Base-by-base conservation (phyloP, 2,329 filamentous ascomycete genomes). In the Leptoxyphium fumago region DNA sequence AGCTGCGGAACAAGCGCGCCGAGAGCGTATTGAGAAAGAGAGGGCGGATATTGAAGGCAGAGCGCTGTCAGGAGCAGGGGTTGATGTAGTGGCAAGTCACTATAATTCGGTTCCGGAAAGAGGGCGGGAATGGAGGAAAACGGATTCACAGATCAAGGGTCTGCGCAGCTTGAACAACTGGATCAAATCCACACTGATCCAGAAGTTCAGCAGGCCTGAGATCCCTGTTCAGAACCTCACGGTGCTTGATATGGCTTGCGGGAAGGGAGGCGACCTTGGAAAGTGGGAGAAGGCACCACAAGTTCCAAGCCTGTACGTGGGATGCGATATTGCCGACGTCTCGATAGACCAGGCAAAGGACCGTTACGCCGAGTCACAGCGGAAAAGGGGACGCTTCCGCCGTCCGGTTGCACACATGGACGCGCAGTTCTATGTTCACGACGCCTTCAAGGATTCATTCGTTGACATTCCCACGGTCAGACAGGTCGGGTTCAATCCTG, bases 271-370 rank as follows among this genome's bases (percentile, higher is more conserved):
- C 39, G 91, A 98, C 62, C 62, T 98, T 48, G 82, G 82, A 44
- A 98, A 98, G 61, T 98, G 91, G 91, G 84, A 94, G 64, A 82
- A 87, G 53, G 86, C 89, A 15, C 86, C 87, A n/a, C 84, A 94
- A 57, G 71, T 77, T 5, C 83, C 96, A n/a, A 80, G 85, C 50
- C 75, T 96, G 2, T 98, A 98, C 55, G 87, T 98, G 41, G 91
- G 91, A 0, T 72, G 94, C 11, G 91, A 98, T 61, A 89, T 89
- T 3, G 91, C 91, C 29, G 84, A 95, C 45, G 75, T 95, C 29
- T 93, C 84, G 10, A 89, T 98, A 55, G 78, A 86, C 13, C 91
- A 98, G 64, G 91, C 91, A 5, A 76, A 78, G 49, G 86, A 93
- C 41, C 78, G 91, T 42, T 94, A 93, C 60, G 71, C 74, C 17